Evolutionary conservation across 305 asterid genomes (phyloP).

Genomic region (Andrographis paniculata): DNA sequence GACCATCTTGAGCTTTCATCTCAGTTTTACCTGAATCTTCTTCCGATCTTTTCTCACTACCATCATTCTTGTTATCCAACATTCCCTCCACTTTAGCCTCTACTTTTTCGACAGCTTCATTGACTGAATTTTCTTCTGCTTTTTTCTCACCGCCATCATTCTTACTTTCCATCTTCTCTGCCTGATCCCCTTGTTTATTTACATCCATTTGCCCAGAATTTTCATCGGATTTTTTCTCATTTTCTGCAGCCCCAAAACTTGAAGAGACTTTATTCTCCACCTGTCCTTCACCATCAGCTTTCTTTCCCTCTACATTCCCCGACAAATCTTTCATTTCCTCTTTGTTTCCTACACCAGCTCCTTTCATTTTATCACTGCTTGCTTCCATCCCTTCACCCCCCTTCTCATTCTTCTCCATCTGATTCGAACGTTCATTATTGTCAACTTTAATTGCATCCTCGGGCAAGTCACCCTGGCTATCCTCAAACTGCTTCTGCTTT

Average conservation of each 20-base stretch:
- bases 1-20: background rate
- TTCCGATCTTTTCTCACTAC: background rate
- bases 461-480: slow-evolving; percentile 77
- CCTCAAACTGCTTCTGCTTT: slow-evolving; percentile 76
- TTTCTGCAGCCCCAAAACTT: slow-evolving; percentile 26
- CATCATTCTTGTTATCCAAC: slow-evolving; percentile 23
- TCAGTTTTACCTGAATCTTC: slow-evolving; percentile 18
- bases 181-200: background rate
- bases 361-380: slow-evolving; percentile 31
- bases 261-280: slow-evolving; percentile 28
- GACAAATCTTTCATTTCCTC: slow-evolving; percentile 16
- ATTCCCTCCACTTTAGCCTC: slow-evolving; percentile 25
- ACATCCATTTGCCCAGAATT: slow-evolving; percentile 1
- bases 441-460: slow-evolving; percentile 84
- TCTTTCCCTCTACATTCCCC: slow-evolving; percentile 27
- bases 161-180: background rate
- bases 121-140: background rate
- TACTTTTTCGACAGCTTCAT: background rate
- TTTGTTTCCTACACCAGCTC: slow-evolving; percentile 21
- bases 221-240: slow-evolving; percentile 29
- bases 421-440: slow-evolving; percentile 23
- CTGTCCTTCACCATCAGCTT: slow-evolving; percentile 27
- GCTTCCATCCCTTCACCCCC: slow-evolving; percentile 31
- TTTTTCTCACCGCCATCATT: background rate
- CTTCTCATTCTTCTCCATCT: slow-evolving; percentile 31